These are phyloP conservation scores for Ustilago trichophora DNA, from an alignment of 1,284 basidiomycete genomes.

Conservation along the genomic window DNA sequence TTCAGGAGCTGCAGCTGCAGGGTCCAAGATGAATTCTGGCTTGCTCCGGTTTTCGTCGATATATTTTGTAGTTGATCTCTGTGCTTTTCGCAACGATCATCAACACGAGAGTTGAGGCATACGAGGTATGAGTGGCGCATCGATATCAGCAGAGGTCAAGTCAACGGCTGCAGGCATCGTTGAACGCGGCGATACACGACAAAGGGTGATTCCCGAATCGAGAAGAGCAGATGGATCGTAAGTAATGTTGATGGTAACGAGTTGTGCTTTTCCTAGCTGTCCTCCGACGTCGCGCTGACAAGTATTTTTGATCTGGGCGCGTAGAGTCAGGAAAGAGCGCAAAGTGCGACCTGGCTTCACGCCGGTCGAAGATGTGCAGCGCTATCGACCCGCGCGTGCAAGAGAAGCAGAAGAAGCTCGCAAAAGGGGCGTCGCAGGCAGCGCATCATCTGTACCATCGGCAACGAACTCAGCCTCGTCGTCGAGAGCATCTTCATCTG, in stretches of 20 bases:
- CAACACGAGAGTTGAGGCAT: background rate
- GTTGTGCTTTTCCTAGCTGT: too few relatives aligned
- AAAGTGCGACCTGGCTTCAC: constrained; percentile 93
- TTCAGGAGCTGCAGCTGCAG: background rate
- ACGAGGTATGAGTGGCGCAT: constrained; percentile 6
- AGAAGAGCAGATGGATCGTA: constrained; percentile 86
- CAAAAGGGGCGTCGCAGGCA: constrained; percentile 14
- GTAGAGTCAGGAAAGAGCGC: constrained; percentile 87
- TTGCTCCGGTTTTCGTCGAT: too few relatives aligned
- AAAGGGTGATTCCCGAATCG: constrained; percentile 87
- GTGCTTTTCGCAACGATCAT: too few relatives aligned
- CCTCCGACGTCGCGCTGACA: too few relatives aligned
- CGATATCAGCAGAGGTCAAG: constrained; percentile 71
- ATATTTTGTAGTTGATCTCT: background rate
- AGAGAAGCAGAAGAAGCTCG: constrained; percentile 34
- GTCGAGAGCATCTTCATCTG: background rate
- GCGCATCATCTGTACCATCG: background rate
- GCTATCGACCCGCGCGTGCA: constrained; percentile 72
- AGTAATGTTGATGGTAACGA: too few relatives aligned
- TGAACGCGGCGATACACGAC: constrained; percentile 80
- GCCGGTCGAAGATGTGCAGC: constrained; percentile 88
- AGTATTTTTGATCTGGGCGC: too few relatives aligned
- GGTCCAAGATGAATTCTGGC: too few relatives aligned
- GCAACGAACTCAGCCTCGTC: background rate
- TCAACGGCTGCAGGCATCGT: constrained; percentile 81